Conservation (phyloP, 257 asterid genomes). For the Gardenia jasminoides region DNA sequence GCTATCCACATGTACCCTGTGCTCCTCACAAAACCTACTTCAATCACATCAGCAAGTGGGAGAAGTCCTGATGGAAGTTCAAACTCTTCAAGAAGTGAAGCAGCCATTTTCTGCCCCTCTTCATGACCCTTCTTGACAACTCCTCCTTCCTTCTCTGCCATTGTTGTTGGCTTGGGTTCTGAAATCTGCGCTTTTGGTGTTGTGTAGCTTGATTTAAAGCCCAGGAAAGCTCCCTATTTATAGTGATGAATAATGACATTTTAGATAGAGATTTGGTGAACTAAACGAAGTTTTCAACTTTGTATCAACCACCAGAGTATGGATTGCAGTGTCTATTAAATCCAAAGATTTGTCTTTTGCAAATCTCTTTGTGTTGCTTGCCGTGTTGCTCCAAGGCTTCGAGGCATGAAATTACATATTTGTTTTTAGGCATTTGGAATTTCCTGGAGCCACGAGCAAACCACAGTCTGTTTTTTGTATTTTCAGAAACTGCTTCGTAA, state of each 20-base stretch:
- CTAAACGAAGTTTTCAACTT: conserved; percentile 37
- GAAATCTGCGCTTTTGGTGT: not conserved
- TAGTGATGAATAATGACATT: conserved; percentile 10
- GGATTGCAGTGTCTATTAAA: not conserved
- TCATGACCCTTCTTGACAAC: conserved; percentile 48
- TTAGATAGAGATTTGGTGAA: conserved; percentile 29
- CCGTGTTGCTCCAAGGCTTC: not conserved
- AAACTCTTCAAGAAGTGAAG: conserved; percentile 59
- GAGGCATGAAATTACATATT: not conserved
- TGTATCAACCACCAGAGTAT: conserved; percentile 31
- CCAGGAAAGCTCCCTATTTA: conserved; percentile 22
- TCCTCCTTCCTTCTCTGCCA: conserved; percentile 80
- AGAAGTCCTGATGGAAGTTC: conserved; percentile 72
- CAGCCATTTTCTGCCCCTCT: conserved; percentile 52
- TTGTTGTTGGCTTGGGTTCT: conserved; percentile 16
- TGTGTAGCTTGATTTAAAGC: conserved; percentile 7
- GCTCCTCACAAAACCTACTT: conserved; percentile 62
- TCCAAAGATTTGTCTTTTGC: not conserved
- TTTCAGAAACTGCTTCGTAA: not conserved
- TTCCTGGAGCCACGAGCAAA: not conserved
- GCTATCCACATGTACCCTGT: conserved; percentile 73
- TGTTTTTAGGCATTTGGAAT: not conserved
- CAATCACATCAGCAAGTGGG: conserved; percentile 59
- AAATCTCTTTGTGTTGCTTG: not conserved
- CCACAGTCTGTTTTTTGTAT: not conserved